Conservation (phyloP, 2,329 filamentous ascomycete genomes). For the Beauveria medogensis region DNA sequence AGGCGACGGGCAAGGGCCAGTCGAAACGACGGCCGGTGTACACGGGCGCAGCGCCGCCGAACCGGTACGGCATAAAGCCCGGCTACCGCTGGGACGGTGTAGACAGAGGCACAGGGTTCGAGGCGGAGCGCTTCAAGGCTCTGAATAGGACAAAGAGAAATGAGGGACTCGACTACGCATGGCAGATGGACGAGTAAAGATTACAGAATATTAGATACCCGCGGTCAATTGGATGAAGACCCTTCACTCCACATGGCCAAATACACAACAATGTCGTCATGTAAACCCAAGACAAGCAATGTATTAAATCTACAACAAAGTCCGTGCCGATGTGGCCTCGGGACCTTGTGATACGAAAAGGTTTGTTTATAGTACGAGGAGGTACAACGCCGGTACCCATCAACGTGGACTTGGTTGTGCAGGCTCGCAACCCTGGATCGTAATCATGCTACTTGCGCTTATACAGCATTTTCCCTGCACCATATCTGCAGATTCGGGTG, state of each 20-base stretch:
- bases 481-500: constrained; percentile 45
- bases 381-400: background rate
- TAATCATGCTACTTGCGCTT: constrained; percentile 19
- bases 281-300: background rate
- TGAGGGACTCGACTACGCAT: constrained; percentile 78
- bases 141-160: constrained; percentile 69
- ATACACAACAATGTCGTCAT: background rate
- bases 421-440: background rate
- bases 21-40: constrained; percentile 58
- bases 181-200: constrained; percentile 85
- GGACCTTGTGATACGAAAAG: background rate
- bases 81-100: constrained; percentile 97
- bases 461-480: constrained; percentile 44
- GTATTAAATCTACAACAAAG: background rate
- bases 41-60: constrained; percentile 71
- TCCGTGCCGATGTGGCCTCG: background rate
- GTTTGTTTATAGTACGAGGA: background rate
- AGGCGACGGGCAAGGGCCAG: constrained; percentile 22
- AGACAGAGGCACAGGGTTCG: constrained; percentile 87
- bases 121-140: constrained; percentile 85
- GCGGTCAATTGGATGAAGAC: background rate
- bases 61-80: constrained; percentile 86
- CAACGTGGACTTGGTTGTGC: background rate
- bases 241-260: background rate
- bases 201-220: constrained; percentile 1